Evolutionary conservation across 345 rosid genomes (phyloP).

Genomic region (Lagerstroemia speciosa): DNA sequence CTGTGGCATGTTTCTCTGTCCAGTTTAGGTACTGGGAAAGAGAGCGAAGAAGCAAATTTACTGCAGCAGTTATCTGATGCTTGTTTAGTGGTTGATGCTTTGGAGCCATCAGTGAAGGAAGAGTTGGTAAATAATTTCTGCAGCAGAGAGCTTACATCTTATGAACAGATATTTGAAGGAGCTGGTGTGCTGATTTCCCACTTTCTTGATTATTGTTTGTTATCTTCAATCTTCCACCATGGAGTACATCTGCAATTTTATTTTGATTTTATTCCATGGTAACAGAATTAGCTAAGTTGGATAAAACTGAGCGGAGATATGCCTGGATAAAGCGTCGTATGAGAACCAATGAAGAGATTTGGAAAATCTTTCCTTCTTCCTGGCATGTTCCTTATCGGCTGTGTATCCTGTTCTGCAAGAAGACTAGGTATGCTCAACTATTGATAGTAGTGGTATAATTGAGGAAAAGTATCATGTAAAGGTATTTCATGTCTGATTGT

Average conservation of each 20-base stretch:
- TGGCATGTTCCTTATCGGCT: conserved; percentile 98
- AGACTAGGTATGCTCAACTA: conserved; percentile 54
- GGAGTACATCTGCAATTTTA: not conserved
- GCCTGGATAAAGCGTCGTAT: conserved; percentile 98
- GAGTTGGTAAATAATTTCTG: conserved; percentile 97
- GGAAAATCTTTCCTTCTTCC: conserved; percentile 89
- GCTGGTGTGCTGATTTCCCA: conserved; percentile 56
- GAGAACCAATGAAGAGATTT: conserved; percentile 90
- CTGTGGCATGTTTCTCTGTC: conserved; percentile 21
- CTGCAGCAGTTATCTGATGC: conserved; percentile 91
- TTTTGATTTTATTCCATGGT: conserved; percentile 4
- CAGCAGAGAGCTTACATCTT: conserved; percentile 94
- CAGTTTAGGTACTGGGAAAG: conserved; percentile 99
- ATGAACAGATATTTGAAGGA: conserved; percentile 98
- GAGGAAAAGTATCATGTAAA: too few relatives aligned
- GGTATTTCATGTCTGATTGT: too few relatives aligned
- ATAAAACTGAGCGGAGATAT: conserved; percentile 89
- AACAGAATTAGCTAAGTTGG: conserved; percentile 88
- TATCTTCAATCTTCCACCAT: not conserved
- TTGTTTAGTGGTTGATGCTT: conserved; percentile 92
- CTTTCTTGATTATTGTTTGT: conserved; percentile 11
- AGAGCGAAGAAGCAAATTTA: conserved; percentile 75
- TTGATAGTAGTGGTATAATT: not conserved
- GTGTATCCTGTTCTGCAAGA: conserved; percentile 90
- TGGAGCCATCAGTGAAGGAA: conserved; percentile 99